phyloP scores from a whole-genome alignment of 2,329 filamentous ascomycete genomes.

The Beauveria scarabaeidicola region DNA sequence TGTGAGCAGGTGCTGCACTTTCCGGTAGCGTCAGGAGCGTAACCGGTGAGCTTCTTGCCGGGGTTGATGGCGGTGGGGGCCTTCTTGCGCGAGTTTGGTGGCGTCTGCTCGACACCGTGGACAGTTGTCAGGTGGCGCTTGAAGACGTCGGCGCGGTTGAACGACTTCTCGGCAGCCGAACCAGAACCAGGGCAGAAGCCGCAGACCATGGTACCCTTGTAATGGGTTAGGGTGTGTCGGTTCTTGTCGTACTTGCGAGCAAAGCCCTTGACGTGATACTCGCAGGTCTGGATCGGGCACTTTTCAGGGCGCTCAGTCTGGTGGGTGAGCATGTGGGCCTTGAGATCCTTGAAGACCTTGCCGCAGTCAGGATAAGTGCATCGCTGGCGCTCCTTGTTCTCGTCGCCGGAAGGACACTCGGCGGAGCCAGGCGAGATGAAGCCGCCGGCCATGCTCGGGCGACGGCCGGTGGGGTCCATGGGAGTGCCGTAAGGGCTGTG shows the following conservation, averaged over 20 bases:
- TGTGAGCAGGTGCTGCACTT: slow-evolving; percentile 92
- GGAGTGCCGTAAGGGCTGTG: slow-evolving; percentile 48
- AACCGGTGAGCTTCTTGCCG: slow-evolving; percentile 59
- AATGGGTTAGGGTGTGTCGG: slow-evolving; percentile 85
- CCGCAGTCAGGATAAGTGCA: slow-evolving; percentile 82
- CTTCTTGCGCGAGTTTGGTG: slow-evolving; percentile 84
- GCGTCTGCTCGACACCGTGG: slow-evolving; percentile 86
- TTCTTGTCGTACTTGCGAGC: slow-evolving; percentile 96
- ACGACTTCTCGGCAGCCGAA: slow-evolving; percentile 84
- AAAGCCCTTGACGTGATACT: slow-evolving; percentile 88
- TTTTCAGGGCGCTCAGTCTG: slow-evolving; percentile 87
- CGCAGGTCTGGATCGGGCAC: slow-evolving; percentile 85
- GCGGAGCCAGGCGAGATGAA: slow-evolving; percentile 54
- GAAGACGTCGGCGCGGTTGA: slow-evolving; percentile 92
- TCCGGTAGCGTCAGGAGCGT: slow-evolving; percentile 72
- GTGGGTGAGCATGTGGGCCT: slow-evolving; percentile 91
- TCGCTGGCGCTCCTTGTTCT: slow-evolving; percentile 59
- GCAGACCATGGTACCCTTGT: slow-evolving; percentile 96
- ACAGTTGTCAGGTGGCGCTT: slow-evolving; percentile 88
- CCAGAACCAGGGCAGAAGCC: slow-evolving; percentile 88
- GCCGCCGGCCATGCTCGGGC: slow-evolving; percentile 58
- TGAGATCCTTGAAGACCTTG: slow-evolving; percentile 80
- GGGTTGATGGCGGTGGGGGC: slow-evolving; percentile 29
- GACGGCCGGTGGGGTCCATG: slow-evolving; percentile 39
- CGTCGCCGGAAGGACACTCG: slow-evolving; percentile 53